Evolutionary conservation across 768 basidiomycete species (phyloP).

Genomic region (Leccinum barrowsii): DNA sequence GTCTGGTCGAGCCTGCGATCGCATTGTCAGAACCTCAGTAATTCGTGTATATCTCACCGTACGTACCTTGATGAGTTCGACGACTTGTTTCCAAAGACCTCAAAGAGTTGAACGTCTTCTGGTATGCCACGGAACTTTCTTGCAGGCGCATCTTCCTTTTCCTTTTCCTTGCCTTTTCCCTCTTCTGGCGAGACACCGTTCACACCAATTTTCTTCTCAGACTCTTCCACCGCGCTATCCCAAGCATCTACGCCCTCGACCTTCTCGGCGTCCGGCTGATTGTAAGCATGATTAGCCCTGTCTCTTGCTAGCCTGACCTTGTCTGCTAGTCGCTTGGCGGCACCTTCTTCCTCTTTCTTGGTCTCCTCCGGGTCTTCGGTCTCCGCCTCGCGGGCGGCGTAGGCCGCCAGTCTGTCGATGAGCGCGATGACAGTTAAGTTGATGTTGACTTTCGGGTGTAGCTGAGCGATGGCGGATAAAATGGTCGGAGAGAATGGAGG

Average conservation of each 20-base stretch:
- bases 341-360: conserved; percentile 88
- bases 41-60: background rate
- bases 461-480: conserved; percentile 90
- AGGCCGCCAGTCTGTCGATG: conserved; percentile 92
- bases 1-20: conserved; percentile 84
- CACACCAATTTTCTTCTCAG: conserved; percentile 15
- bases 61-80: conserved; percentile 91
- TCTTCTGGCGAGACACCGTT: conserved; percentile 25
- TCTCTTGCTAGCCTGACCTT: conserved; percentile 75
- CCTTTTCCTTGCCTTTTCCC: conserved; percentile 52
- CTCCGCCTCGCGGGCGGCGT: conserved; percentile 96
- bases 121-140: conserved; percentile 94
- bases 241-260: conserved; percentile 26
- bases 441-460: conserved; percentile 98
- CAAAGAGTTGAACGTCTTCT: conserved; percentile 91
- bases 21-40: background rate
- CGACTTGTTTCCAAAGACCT: conserved; percentile 98
- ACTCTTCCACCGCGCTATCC: conserved; percentile 21
- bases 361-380: conserved; percentile 94
- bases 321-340: conserved; percentile 85
- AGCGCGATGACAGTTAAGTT: conserved; percentile 97
- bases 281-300: conserved; percentile 50
- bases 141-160: conserved; percentile 51
- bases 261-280: conserved; percentile 27
- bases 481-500: conserved; percentile 90